These are phyloP conservation scores for Beauveria varroae DNA, from an alignment of 2,329 filamentous ascomycete genomes.

Conservation along the genomic window DNA sequence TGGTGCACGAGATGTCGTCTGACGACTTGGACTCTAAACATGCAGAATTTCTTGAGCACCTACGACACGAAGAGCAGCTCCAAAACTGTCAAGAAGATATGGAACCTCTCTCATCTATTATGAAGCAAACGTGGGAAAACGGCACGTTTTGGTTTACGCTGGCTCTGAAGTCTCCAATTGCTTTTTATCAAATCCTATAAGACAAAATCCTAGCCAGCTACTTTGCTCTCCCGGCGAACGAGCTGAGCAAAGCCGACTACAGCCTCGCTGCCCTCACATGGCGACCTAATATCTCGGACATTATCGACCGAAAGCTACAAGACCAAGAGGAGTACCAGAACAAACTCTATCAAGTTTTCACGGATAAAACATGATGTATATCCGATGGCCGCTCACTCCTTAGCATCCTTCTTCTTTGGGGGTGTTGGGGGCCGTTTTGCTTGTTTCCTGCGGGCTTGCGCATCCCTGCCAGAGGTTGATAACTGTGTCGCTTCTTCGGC, in stretches of 20 bases:
- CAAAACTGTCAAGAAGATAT: background rate
- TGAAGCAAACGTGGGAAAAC: background rate
- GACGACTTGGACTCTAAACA: background rate
- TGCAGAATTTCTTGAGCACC: background rate
- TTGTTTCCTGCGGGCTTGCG: background rate
- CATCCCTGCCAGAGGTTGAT: background rate
- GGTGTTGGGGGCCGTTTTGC: background rate
- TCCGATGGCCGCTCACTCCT: background rate
- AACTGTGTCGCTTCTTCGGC: background rate
- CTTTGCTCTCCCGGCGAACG: background rate
- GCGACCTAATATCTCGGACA: background rate
- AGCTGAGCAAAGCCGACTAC: background rate
- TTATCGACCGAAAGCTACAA: background rate
- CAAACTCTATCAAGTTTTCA: background rate
- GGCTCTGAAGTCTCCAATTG: background rate
- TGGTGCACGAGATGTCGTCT: background rate
- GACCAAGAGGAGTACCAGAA: background rate
- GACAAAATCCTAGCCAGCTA: background rate
- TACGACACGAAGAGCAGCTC: background rate
- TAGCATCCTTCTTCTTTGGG: background rate
- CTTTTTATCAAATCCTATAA: background rate
- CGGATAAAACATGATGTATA: background rate
- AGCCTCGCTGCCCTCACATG: background rate
- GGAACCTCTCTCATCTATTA: background rate
- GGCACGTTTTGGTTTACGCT: background rate